phyloP scores from a whole-genome alignment of 768 basidiomycete species.

The Mycena crocata region DNA sequence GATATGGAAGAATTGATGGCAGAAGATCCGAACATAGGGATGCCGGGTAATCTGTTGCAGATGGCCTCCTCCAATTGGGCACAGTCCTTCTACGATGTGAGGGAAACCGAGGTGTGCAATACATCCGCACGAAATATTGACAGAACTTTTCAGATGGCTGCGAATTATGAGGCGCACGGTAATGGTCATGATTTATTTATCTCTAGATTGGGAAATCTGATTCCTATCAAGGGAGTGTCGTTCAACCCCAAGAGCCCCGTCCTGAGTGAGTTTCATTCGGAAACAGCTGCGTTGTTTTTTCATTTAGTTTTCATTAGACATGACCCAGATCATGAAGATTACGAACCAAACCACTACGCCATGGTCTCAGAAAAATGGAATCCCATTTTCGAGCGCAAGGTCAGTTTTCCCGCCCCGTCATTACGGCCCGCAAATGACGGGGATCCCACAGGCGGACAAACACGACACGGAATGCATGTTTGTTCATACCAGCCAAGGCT shows the following conservation, averaged over 20 bases:
- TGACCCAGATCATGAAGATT: slow-evolving; percentile 10
- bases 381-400: slow-evolving; percentile 22
- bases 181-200: not conserved
- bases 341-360: not conserved
- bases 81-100: slow-evolving; percentile 22
- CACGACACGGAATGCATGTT: slow-evolving; percentile 28
- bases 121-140: not conserved
- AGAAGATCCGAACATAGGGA: slow-evolving; percentile 17
- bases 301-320: not conserved
- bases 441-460: slow-evolving; percentile 1
- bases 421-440: not conserved
- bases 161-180: slow-evolving; percentile 19
- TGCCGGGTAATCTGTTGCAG: slow-evolving; percentile 17
- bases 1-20: slow-evolving; percentile 27
- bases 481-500: slow-evolving; percentile 11
- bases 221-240: slow-evolving; percentile 8
- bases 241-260: slow-evolving; percentile 5
- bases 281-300: not conserved
- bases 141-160: slow-evolving; percentile 5
- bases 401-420: not conserved
- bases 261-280: not conserved
- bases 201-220: not conserved
- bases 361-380: slow-evolving; percentile 23
- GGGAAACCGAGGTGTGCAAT: not conserved
- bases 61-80: slow-evolving; percentile 20